Base-by-base conservation (phyloP, 2,329 filamentous ascomycete genomes). In the Colletotrichum euphorbiae region DNA sequence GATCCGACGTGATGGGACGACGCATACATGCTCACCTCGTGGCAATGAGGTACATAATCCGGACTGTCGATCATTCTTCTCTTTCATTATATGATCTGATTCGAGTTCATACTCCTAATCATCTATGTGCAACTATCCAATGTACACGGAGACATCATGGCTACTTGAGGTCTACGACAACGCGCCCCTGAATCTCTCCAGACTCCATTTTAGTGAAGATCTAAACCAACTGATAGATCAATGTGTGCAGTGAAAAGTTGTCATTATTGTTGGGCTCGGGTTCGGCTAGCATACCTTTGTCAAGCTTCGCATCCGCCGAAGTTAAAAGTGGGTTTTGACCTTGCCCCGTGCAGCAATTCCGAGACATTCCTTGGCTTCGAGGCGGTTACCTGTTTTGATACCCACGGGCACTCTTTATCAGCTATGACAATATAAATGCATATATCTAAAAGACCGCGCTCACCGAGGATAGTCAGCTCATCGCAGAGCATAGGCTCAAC, bases 401-500 rank as follows among this genome's bases (percentile, higher is more conserved):
- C 65, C 65, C 69, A 17, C 9, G 9, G 9, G 40, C 13, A 9
- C 12, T 28, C 9, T 40, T 31, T 40, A 43, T 67, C 38, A 67
- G 51, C 42, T 28, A n/a, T 8, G n/a, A n/a, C 13, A 40, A 43
- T 2, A 13, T 19, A 42, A 11, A 52, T 43, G 19, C 36, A 5
- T n/a, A n/a, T n/a, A n/a, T n/a, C n/a, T n/a, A n/a, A 11, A 17
- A 19, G 17, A 33, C 3, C n/a, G 38, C 15, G 61, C 60, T 15
- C 28, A 69, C 69, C 69, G 54, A 70, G 62, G 43, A 70, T 70
- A 13, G 65, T 56, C 21, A 69, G 61, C 66, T 70, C 69, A 28
- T 58, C 52, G 8, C 11, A 28, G 7, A 70, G 65, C 46, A 70
- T 48, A 11, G 62, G 51, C 15, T 68, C 69, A 15, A 70, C 62